These are phyloP conservation scores for Suillus subaureus DNA, from an alignment of 768 basidiomycete species.

Conservation along the genomic window DNA sequence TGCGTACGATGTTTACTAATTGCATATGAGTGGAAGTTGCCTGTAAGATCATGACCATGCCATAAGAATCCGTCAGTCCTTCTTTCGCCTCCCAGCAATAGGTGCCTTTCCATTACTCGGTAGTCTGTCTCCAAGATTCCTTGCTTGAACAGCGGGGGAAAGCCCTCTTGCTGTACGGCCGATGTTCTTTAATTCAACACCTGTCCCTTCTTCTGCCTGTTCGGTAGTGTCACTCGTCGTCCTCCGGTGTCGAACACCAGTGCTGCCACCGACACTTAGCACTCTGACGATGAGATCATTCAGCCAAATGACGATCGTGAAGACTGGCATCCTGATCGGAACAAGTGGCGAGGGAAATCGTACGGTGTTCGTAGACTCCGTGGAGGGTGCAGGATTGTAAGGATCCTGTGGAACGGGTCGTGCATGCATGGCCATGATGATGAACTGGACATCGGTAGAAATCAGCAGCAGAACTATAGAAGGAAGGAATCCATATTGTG, in stretches of 20 bases:
- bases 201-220: slow-evolving; percentile 62
- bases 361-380: slow-evolving; percentile 41
- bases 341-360: slow-evolving; percentile 76
- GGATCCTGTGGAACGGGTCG: slow-evolving; percentile 76
- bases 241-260: slow-evolving; percentile 25
- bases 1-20: background rate
- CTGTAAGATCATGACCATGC: too few relatives aligned
- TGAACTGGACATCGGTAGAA: slow-evolving; percentile 53
- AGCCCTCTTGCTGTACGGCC: background rate
- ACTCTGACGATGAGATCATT: slow-evolving; percentile 71
- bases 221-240: slow-evolving; percentile 54
- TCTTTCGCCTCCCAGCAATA: slow-evolving; percentile 46
- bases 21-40: background rate
- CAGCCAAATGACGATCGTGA: slow-evolving; percentile 70
- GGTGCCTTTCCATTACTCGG: slow-evolving; percentile 18
- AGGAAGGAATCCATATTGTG: background rate
- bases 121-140: slow-evolving; percentile 16
- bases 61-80: slow-evolving; percentile 39
- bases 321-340: slow-evolving; percentile 80
- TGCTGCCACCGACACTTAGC: slow-evolving; percentile 55
- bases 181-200: slow-evolving; percentile 28
- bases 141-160: slow-evolving; percentile 3
- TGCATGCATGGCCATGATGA: slow-evolving; percentile 83
- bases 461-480: slow-evolving; percentile 9
- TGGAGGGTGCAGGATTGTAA: slow-evolving; percentile 54